Conservation (phyloP, 306 rosid genomes). For the Bauhinia variegata region DNA sequence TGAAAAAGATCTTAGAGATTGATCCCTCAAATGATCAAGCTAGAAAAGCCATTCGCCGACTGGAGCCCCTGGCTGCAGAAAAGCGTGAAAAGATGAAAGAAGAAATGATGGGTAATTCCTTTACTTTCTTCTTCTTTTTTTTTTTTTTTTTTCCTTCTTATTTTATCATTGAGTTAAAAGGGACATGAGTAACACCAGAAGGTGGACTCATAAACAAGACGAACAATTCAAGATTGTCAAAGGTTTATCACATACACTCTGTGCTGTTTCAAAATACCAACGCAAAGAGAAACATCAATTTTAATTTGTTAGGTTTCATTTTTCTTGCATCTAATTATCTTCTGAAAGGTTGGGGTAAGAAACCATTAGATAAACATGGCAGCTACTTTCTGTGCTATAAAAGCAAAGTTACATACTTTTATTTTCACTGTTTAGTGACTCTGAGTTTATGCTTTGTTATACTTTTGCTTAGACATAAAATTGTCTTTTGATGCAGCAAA, state of each 20-base stretch:
- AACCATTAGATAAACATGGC: background rate
- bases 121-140: too few species aligned
- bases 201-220: too few species aligned
- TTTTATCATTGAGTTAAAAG: background rate
- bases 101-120: conserved; percentile 92
- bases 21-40: conserved; percentile 86
- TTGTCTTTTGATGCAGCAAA: conserved; percentile 41
- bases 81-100: conserved; percentile 95
- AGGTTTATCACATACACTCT: too few species aligned
- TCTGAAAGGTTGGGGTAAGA: background rate
- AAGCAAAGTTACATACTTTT: background rate
- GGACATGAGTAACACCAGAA: too few species aligned
- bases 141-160: conserved; percentile 8
- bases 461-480: background rate
- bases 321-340: background rate
- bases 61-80: conserved; percentile 84
- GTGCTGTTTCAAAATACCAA: too few species aligned
- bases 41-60: conserved; percentile 54
- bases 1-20: conserved; percentile 78
- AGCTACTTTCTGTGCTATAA: background rate
- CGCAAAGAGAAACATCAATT: too few species aligned
- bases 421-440: background rate
- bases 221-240: too few species aligned
- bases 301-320: conserved; percentile 8
- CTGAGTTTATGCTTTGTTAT: background rate